Evolutionary conservation across 2,329 filamentous ascomycete genomes (phyloP).

Genomic region (Fusarium praegraminearum): DNA sequence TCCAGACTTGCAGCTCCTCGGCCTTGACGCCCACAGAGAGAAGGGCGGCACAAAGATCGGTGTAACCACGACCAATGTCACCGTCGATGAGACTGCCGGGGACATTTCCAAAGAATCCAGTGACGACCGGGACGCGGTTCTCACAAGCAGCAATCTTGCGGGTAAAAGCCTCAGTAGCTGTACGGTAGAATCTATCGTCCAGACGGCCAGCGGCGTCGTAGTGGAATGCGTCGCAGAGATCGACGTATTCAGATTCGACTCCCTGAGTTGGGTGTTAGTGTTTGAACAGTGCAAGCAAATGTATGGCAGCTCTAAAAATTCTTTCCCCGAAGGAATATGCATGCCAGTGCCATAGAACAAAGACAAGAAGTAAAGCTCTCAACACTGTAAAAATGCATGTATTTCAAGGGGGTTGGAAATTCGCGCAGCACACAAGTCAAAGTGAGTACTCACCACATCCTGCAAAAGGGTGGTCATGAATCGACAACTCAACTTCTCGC

Average conservation of each 20-base stretch:
- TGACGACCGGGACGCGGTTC: conserved; percentile 80
- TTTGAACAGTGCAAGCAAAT: background rate
- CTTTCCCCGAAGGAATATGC: background rate
- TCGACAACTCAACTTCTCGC: conserved; percentile 93
- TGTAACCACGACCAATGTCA: conserved; percentile 94
- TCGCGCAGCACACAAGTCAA: conserved; percentile 11
- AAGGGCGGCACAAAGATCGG: conserved; percentile 92
- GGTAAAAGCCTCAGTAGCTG: conserved; percentile 70
- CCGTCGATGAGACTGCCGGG: conserved; percentile 89
- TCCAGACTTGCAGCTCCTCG: conserved; percentile 95
- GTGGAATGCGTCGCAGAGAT: conserved; percentile 85
- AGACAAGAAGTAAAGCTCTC: background rate
- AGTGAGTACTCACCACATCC: conserved; percentile 67
- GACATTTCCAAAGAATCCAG: conserved; percentile 94
- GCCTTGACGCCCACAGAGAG: conserved; percentile 90
- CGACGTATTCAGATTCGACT: conserved; percentile 88
- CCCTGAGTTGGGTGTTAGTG: conserved; percentile 62
- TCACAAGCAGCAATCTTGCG: conserved; percentile 74
- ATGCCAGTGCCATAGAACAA: background rate
- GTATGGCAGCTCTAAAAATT: background rate
- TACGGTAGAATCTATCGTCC: conserved; percentile 76
- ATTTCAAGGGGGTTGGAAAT: background rate
- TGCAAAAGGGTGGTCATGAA: conserved; percentile 89
- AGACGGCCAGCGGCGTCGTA: conserved; percentile 71
- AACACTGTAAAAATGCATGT: background rate